Conservation (phyloP, 164 flowering plant species). For the Liriodendron chinense region DNA sequence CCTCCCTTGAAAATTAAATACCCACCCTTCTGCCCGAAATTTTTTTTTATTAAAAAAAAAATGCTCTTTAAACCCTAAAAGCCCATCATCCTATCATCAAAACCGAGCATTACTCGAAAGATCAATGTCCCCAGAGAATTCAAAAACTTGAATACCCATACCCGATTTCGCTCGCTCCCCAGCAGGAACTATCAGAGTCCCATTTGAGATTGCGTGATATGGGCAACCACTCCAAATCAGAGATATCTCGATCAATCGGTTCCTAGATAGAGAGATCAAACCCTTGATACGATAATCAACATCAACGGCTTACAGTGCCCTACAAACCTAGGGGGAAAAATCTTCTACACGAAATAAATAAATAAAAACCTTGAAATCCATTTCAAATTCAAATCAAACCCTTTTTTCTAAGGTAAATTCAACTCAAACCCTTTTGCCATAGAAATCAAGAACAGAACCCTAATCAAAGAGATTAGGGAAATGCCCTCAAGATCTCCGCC, state of each 20-base stretch:
- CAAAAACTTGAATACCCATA: neutral
- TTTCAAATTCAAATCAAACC: neutral
- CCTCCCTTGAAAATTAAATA: neutral
- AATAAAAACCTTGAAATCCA: too few species aligned
- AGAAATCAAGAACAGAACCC: slow-evolving; percentile 22
- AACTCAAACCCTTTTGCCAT: slow-evolving; percentile 3
- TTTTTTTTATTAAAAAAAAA: too few species aligned
- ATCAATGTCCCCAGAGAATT: neutral
- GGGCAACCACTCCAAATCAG: neutral
- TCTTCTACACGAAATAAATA: neutral
- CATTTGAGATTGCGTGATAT: neutral
- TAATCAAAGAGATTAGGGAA: slow-evolving; percentile 11
- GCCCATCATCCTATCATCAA: neutral
- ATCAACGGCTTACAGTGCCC: neutral
- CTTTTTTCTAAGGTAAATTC: neutral
- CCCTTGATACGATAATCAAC: neutral
- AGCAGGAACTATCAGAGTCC: neutral
- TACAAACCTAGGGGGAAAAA: neutral
- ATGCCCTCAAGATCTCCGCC: slow-evolving; percentile 12
- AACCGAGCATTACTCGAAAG: neutral
- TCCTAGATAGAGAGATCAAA: neutral
- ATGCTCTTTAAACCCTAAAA: neutral
- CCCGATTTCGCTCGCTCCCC: neutral
- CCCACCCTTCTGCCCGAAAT: too few species aligned
- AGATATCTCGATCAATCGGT: neutral